Conservation (phyloP, 2,329 filamentous ascomycete genomes). For the Alternaria conjuncta region DNA sequence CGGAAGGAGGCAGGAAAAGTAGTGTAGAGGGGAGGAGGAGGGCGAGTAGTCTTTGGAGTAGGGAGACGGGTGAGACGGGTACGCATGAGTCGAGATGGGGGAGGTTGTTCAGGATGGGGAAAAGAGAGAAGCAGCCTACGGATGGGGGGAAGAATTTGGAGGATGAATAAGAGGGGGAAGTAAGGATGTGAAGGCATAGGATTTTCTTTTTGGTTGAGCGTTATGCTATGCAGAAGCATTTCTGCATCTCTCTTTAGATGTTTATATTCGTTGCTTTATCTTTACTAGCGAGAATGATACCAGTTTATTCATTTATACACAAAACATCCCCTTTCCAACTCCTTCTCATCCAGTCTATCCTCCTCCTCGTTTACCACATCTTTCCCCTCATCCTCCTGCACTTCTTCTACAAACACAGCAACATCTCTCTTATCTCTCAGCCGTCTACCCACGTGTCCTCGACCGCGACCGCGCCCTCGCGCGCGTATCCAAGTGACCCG, state of each 20-base stretch:
- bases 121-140: background rate
- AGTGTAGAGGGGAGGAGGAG: background rate
- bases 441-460: background rate
- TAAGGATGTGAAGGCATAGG: background rate
- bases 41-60: conserved; percentile 3
- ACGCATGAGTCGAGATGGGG: too few relatives aligned
- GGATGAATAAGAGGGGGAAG: background rate
- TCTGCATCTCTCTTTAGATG: background rate
- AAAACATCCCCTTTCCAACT: background rate
- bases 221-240: too few relatives aligned
- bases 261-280: background rate
- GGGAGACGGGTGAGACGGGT: background rate
- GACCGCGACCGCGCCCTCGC: background rate
- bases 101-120: too few relatives aligned
- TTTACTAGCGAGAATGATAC: background rate
- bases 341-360: background rate
- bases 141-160: background rate
- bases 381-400: too few relatives aligned
- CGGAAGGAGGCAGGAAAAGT: conserved; percentile 1
- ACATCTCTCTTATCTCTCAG: background rate
- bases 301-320: background rate
- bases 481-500: background rate
- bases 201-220: background rate
- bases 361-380: too few relatives aligned
- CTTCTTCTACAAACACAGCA: too few relatives aligned